Conservation (phyloP, 345 rosid species). For the Linum lewisii region DNA sequence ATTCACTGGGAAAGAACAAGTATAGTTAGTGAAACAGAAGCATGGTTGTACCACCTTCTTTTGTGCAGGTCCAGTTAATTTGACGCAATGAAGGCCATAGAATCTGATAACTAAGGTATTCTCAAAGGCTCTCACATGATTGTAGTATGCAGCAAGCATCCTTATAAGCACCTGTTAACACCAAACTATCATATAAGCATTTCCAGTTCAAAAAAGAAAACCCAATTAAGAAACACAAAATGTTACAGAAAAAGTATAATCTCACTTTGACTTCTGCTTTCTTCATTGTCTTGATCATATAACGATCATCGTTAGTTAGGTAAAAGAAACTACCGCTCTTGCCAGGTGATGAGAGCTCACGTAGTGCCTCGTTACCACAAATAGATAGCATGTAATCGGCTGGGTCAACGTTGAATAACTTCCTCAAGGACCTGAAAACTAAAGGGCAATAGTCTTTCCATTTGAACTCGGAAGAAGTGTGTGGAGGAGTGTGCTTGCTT, state of each 20-base stretch:
- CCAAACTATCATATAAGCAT: not conserved
- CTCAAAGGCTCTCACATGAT: constrained; percentile 81
- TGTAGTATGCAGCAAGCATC: constrained; percentile 93
- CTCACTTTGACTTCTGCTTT: constrained; percentile 90
- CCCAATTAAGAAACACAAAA: not conserved
- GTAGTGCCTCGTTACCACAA: constrained; percentile 89
- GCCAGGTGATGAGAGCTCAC: constrained; percentile 97
- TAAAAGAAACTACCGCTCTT: constrained; percentile 98
- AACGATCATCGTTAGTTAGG: constrained; percentile 79
- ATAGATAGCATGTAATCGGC: constrained; percentile 97
- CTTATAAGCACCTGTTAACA: constrained; percentile 69
- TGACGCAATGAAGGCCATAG: constrained; percentile 94
- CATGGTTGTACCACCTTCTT: no score
- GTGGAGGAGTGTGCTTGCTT: constrained; percentile 92
- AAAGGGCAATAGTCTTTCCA: constrained; percentile 99
- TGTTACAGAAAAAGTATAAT: not conserved
- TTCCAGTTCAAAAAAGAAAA: not conserved
- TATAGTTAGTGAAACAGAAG: no score
- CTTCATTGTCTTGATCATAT: constrained; percentile 97
- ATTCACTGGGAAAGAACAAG: no score
- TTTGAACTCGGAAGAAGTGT: constrained; percentile 76
- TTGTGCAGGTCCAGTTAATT: constrained; percentile 64
- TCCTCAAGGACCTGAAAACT: constrained; percentile 95
- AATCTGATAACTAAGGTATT: constrained; percentile 90
- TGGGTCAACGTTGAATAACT: constrained; percentile 79